Percentiles rank a stretch among this genome's conserved stretches.
phyloP scores from a whole-genome alignment of 176 grass and related monocot genomes.

The Oryza glaberrima region DNA sequence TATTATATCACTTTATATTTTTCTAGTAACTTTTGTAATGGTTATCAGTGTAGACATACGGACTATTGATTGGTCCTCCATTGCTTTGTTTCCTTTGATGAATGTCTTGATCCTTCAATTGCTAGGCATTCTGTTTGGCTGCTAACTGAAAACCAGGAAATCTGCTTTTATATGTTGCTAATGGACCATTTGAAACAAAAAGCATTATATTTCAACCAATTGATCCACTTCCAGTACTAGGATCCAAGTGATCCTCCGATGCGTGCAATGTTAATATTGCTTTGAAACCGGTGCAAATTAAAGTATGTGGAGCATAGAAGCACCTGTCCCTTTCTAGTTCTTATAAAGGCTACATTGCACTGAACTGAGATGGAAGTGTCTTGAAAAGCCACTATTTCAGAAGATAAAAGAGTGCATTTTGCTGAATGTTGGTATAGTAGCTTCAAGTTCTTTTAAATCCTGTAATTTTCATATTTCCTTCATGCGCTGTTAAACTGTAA shows the following conservation, averaged over 20 bases:
- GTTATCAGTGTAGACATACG: not conserved
- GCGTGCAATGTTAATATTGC: not conserved
- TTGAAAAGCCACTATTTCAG: slow-evolving; percentile 8
- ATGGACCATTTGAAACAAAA: slow-evolving; percentile 12
- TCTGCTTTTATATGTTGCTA: not conserved
- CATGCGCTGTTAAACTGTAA: not conserved
- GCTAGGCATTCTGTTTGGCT: not conserved
- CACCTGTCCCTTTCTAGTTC: not conserved
- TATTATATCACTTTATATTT: too few species aligned
- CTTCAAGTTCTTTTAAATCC: not conserved
- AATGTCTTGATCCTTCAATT: not conserved
- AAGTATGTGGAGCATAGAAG: not conserved
- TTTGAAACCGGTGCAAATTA: not conserved
- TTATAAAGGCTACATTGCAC: not conserved
- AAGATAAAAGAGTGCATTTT: not conserved
- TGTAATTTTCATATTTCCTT: not conserved
- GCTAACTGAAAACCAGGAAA: not conserved
- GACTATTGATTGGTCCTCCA: not conserved
- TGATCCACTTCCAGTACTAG: not conserved
- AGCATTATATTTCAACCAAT: not conserved
- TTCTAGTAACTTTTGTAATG: not conserved
- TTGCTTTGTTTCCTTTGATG: not conserved
- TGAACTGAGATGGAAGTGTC: not conserved
- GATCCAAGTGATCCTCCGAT: not conserved
- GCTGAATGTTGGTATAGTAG: slow-evolving; percentile 2